Conservation (phyloP, 2,329 filamentous ascomycete species). For the Alternaria sp. region DNA sequence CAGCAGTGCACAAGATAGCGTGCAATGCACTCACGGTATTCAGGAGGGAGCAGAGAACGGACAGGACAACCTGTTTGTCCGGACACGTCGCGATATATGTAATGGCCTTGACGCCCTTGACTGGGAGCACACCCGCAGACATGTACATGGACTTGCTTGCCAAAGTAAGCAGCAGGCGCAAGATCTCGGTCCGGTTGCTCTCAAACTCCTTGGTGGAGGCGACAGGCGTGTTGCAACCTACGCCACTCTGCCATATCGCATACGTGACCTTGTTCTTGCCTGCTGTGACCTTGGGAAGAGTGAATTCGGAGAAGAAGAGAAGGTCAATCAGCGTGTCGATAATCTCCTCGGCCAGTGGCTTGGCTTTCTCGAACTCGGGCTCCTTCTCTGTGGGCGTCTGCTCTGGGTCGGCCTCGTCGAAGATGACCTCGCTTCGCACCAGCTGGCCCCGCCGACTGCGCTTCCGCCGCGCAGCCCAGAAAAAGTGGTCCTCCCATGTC, state of each 20-base stretch:
- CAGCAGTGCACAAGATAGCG: slow-evolving; percentile 15
- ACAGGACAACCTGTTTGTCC: slow-evolving; percentile 91
- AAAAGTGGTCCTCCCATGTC: slow-evolving; percentile 91
- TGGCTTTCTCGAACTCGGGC: slow-evolving; percentile 80
- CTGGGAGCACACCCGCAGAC: slow-evolving; percentile 79
- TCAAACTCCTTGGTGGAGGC: slow-evolving; percentile 91
- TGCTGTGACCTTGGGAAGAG: slow-evolving; percentile 75
- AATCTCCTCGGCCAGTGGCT: slow-evolving; percentile 89
- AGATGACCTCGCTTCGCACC: slow-evolving; percentile 76
- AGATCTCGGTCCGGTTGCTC: slow-evolving; percentile 88
- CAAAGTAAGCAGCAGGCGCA: slow-evolving; percentile 85
- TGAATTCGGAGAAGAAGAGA: slow-evolving; percentile 91
- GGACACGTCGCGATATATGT: slow-evolving; percentile 88
- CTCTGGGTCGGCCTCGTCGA: slow-evolving; percentile 75
- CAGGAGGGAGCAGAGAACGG: slow-evolving; percentile 87
- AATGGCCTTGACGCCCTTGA: slow-evolving; percentile 82
- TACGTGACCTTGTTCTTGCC: slow-evolving; percentile 85
- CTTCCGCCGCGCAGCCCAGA: slow-evolving; percentile 82
- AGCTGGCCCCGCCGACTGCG: slow-evolving; percentile 54
- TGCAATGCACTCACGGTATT: slow-evolving; percentile 76
- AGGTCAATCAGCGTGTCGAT: slow-evolving; percentile 90
- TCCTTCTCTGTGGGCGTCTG: slow-evolving; percentile 55
- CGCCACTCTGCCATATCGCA: slow-evolving; percentile 97
- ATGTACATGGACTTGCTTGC: slow-evolving; percentile 95
- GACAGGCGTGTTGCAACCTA: slow-evolving; percentile 90